phyloP scores from a whole-genome alignment of 192 early-diverging fungal species.

The Entomortierella beljakovae region DNA sequence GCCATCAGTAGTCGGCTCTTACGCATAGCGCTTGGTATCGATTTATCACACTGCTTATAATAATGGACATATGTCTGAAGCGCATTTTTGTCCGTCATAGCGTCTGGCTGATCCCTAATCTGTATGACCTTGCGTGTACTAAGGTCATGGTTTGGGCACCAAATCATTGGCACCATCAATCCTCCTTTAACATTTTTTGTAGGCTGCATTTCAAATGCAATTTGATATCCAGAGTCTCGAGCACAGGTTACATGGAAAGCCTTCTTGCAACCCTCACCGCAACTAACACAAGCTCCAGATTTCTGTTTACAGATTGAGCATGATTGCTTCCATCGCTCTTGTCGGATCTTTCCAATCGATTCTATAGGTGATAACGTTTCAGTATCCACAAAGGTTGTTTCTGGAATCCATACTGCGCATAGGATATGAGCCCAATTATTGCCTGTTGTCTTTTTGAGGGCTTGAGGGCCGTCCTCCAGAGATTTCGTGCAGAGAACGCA shows the following conservation, averaged over 20 bases:
- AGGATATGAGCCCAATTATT: conserved; percentile 84
- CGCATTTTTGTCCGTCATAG: conserved; percentile 32
- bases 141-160: conserved; percentile 61
- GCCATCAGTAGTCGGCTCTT: conserved; percentile 48
- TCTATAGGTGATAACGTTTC: conserved; percentile 57
- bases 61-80: conserved; percentile 54
- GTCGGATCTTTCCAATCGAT: conserved; percentile 57
- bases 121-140: conserved; percentile 41
- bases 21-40: conserved; percentile 57
- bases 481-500: conserved; percentile 73
- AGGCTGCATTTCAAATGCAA: conserved; percentile 61
- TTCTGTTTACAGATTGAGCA: conserved; percentile 50
- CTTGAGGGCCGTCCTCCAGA: conserved; percentile 38
- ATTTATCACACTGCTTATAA: conserved; percentile 55
- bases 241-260: conserved; percentile 65
- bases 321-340: conserved; percentile 54
- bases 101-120: conserved; percentile 37
- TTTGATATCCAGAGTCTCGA: conserved; percentile 44
- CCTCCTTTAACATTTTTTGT: conserved; percentile 47
- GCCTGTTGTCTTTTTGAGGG: conserved; percentile 76
- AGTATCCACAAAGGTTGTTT: conserved; percentile 61
- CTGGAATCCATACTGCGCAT: conserved; percentile 71
- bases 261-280: conserved; percentile 56
- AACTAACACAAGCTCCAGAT: conserved; percentile 56
- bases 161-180: conserved; percentile 59